A percentile compares a stretch with the other conserved stretches of the same genome.
phyloP scores from a whole-genome alignment of 805 yeast species.

The Suhomyces pyralidae region DNA sequence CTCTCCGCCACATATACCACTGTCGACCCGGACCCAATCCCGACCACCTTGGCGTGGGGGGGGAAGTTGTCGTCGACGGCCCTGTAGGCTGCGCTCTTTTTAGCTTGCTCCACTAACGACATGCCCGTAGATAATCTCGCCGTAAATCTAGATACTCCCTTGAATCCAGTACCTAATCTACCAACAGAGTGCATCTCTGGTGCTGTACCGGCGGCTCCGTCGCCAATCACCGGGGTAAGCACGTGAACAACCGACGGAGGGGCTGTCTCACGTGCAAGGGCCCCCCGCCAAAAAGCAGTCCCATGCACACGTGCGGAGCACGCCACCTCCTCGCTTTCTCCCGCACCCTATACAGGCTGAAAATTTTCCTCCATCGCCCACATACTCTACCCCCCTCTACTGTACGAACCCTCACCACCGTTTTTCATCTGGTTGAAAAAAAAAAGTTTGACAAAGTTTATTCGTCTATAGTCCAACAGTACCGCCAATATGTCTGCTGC shows the following conservation, averaged over 20 bases:
- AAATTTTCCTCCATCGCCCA: not conserved
- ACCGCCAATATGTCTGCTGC: slow-evolving; percentile 82
- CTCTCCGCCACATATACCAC: slow-evolving; percentile 97
- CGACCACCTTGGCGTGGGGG: slow-evolving; percentile 66
- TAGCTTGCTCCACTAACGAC: slow-evolving; percentile 68
- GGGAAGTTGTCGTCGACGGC: slow-evolving; percentile 91
- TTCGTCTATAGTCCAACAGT: not conserved
- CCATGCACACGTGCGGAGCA: slow-evolving; percentile 7
- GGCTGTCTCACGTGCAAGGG: not conserved
- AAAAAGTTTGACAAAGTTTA: not conserved
- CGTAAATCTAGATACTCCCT: no score
- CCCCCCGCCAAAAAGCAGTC: slow-evolving; percentile 8
- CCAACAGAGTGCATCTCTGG: no score
- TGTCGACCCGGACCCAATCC: slow-evolving; percentile 96
- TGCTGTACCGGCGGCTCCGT: not conserved
- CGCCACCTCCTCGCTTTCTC: not conserved
- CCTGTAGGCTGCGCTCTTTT: slow-evolving; percentile 80
- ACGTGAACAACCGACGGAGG: no score
- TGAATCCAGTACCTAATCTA: no score
- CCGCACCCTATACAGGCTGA: not conserved
- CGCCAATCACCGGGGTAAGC: not conserved
- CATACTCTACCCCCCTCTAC: not conserved
- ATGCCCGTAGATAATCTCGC: slow-evolving; percentile 3
- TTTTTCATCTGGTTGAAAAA: slow-evolving; percentile 2
- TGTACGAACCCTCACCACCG: not conserved